phyloP scores from a whole-genome alignment of 2,329 filamentous ascomycete genomes.

The Epichloe elymi region DNA sequence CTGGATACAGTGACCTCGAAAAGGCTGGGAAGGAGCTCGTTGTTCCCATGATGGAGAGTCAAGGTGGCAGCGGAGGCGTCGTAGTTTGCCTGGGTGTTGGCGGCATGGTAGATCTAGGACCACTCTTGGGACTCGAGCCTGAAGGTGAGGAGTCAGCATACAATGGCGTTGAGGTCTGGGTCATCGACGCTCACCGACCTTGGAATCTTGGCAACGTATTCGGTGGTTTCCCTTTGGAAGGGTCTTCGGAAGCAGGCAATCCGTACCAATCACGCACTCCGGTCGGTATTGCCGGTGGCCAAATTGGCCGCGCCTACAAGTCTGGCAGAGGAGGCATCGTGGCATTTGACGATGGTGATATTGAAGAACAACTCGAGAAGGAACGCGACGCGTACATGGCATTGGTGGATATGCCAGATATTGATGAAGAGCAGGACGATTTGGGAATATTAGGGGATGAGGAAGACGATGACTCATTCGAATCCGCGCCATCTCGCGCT shows the following conservation, averaged over 20 bases:
- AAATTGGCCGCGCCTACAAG: constrained; percentile 57
- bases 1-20: constrained; percentile 81
- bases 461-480: constrained; percentile 37
- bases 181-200: constrained; percentile 79
- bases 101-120: constrained; percentile 76
- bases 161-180: constrained; percentile 87
- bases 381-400: constrained; percentile 76
- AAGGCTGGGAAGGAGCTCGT: constrained; percentile 69
- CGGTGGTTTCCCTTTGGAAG: constrained; percentile 51
- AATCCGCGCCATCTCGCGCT: constrained; percentile 26
- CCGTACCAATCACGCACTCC: constrained; percentile 39
- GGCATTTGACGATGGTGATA: constrained; percentile 92
- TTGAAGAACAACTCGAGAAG: constrained; percentile 62
- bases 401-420: constrained; percentile 80
- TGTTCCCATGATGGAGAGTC: constrained; percentile 69
- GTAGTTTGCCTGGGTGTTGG: constrained; percentile 90
- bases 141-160: constrained; percentile 55
- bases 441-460: constrained; percentile 46
- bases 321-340: constrained; percentile 77
- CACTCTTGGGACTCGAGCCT: constrained; percentile 55
- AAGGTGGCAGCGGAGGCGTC: constrained; percentile 75
- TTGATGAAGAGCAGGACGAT: constrained; percentile 60
- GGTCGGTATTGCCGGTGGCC: constrained; percentile 58
- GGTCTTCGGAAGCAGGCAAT: constrained; percentile 32
- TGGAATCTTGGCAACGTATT: constrained; percentile 96